These are phyloP conservation scores for Calvatia gigantea DNA, from an alignment of 768 basidiomycete species.

Conservation along the genomic window DNA sequence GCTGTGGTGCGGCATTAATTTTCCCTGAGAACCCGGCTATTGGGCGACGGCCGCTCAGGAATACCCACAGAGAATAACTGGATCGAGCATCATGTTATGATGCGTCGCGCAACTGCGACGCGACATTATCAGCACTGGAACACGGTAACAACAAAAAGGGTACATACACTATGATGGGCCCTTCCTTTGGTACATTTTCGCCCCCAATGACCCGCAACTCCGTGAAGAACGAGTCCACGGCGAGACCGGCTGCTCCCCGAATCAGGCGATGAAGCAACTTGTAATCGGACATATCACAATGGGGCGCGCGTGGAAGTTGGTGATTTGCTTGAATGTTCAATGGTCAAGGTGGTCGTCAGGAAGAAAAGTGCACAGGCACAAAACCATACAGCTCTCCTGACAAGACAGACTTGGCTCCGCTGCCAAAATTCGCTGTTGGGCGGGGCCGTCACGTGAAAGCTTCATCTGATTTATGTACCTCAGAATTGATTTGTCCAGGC, in stretches of 20 bases:
- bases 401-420: neutral
- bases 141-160: neutral
- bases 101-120: slow-evolving; percentile 41
- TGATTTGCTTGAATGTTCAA: neutral
- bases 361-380: neutral
- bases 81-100: slow-evolving; percentile 96
- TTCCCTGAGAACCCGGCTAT: neutral
- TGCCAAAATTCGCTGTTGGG: slow-evolving; percentile 2
- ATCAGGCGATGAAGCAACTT: slow-evolving; percentile 66
- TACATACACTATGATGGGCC: slow-evolving; percentile 91
- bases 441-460: neutral
- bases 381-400: slow-evolving; percentile 1
- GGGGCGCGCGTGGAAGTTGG: neutral
- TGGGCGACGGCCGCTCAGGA: neutral
- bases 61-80: slow-evolving; percentile 71
- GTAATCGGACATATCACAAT: slow-evolving; percentile 28
- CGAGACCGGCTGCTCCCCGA: slow-evolving; percentile 65
- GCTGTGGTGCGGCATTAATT: slow-evolving; percentile 41
- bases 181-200: slow-evolving; percentile 83
- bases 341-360: neutral
- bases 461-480: too few relatives aligned
- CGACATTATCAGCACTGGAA: neutral
- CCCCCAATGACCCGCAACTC: slow-evolving; percentile 83
- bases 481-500: too few relatives aligned
- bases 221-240: slow-evolving; percentile 84